Percentiles rank a stretch among this genome's conserved stretches.
Evolutionary conservation across 169 alveolate species (phyloP).

Genomic region (Cryptosporidium sp.): DNA sequence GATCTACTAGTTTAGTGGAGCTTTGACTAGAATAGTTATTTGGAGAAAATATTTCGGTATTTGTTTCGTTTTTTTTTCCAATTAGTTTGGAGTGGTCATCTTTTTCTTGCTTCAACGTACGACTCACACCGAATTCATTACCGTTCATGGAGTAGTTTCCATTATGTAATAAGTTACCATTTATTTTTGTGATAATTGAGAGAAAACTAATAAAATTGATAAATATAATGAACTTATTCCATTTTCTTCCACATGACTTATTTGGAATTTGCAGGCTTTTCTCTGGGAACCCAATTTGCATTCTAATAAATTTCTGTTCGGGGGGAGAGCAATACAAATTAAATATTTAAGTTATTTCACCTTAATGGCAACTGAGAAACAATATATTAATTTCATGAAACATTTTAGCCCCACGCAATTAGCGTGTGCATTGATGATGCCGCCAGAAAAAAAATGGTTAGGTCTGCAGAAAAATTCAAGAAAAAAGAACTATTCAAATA

Average conservation of each 20-base stretch:
- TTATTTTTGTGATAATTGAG: neutral
- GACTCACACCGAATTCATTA: neutral
- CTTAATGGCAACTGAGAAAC: neutral
- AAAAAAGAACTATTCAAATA: neutral
- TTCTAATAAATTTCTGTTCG: neutral
- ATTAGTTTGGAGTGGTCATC: neutral
- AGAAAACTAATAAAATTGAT: neutral
- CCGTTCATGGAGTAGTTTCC: neutral
- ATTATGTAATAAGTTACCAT: neutral
- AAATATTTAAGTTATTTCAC: neutral
- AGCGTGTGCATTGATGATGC: neutral
- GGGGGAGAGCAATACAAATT: neutral
- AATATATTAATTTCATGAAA: neutral
- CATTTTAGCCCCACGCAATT: slow-evolving; percentile 3
- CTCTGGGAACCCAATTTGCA: neutral
- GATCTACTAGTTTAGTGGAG: neutral
- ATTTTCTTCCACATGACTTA: slow-evolving; percentile 1
- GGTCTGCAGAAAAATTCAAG: neutral
- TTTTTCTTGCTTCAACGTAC: neutral
- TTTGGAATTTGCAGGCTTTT: neutral
- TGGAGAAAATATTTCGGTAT: neutral
- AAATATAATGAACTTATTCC: neutral
- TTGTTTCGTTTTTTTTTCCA: neutral
- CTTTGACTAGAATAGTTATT: neutral
- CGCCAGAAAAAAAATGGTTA: slow-evolving; percentile 7